Evolutionary conservation across 78 protist species (phyloP), one percentile per base, ranked within the genome.

Genomic region (Dictyostelium intermedium): DNA sequence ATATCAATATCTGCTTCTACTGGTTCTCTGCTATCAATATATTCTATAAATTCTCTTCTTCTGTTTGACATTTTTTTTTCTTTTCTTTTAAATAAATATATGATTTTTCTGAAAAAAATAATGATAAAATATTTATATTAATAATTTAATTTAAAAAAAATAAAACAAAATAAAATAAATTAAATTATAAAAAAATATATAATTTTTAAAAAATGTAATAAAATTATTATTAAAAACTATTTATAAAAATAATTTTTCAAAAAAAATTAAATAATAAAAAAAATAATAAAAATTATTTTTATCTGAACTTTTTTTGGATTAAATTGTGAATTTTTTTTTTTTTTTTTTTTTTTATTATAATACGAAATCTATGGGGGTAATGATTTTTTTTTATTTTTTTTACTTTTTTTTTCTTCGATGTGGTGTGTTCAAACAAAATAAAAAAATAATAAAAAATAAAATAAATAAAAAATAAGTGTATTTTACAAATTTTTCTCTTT

Each of bases 21-120:
- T 89, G 94, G 94, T 61, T 41, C 87, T 43, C 94, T 39, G 5
- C 11, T 45, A 70, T 89, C 94, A 43, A 89, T 89, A 23, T 72
- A 43, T 50, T 89, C 87, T 5, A 89, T 80, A 20, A 89, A 50
- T 50, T 89, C 84, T 50, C 73, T 35, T 89, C 94, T 89, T 70
- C 87, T 78, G n/a, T 72, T 69, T 25, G 84, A 53, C 85, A 78
- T 78, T 70, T 61, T 87, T 63, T 41, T 41, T 6, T 50, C 13
- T 13, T 30, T 30, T 30, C 32, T 32, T 27, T 30, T 63, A 11
- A 20, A 30, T 8, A 13, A 16, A 25, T 27, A 66, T 30, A 2
- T 11, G 27, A 27, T 69, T 5, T 10, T 30, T 69, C 10, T 10
- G 1, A 11, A 30, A 30, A 66, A 66, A 66, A 66, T 10, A 66